Conservation (phyloP, 345 rosid genomes). For the Viola odorata region DNA sequence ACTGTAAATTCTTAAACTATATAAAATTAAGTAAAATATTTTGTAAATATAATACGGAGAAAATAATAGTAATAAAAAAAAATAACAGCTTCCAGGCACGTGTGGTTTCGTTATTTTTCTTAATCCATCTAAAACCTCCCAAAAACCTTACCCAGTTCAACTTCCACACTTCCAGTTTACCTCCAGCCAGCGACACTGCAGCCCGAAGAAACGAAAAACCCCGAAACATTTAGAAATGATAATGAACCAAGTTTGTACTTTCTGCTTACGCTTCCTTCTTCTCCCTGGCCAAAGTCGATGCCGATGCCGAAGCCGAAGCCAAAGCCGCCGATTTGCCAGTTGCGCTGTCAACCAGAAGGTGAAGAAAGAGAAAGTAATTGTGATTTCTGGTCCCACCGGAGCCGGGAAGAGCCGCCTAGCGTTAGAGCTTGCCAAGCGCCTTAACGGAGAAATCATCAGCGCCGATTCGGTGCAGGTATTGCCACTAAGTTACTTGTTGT, state of each 20-base stretch:
- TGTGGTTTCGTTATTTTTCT: too few species aligned
- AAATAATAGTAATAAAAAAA: too few species aligned
- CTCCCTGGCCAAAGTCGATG: conserved; percentile 10
- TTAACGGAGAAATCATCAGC: conserved; percentile 90
- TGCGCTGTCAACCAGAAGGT: conserved; percentile 26
- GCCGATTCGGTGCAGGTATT: conserved; percentile 94
- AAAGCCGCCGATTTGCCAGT: conserved; percentile 26
- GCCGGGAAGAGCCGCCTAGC: conserved; percentile 86
- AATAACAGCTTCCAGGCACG: too few species aligned
- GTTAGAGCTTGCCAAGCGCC: conserved; percentile 80
- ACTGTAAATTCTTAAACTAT: too few species aligned
- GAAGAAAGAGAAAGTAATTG: conserved; percentile 60
- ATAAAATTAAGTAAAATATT: too few species aligned
- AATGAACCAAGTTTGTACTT: conserved; percentile 31
- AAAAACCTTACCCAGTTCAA: too few species aligned
- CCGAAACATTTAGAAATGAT: conserved; percentile 24
- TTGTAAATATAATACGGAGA: too few species aligned
- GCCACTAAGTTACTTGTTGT: not conserved
- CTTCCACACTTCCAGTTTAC: too few species aligned
- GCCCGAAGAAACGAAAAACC: too few species aligned
- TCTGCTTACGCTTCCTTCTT: conserved; percentile 35
- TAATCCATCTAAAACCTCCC: too few species aligned
- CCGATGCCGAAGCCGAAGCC: conserved; percentile 27
- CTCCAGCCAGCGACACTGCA: too few species aligned
- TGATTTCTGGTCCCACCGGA: conserved; percentile 91